Conservation (phyloP, 805 yeast species). For the Scheffersomyces coipomensis region DNA sequence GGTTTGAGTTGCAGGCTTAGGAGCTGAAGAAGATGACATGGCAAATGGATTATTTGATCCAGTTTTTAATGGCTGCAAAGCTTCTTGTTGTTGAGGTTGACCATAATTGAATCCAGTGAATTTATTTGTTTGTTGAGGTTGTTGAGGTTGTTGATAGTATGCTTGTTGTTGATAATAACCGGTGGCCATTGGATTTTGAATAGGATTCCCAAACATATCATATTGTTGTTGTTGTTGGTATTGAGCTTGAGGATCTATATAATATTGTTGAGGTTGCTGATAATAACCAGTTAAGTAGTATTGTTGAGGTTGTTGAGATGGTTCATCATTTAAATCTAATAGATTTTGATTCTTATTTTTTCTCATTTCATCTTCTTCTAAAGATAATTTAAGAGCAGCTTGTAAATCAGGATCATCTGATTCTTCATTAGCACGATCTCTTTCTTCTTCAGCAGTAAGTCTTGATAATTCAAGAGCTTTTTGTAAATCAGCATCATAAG, state of each 20-base stretch:
- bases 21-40: constrained; percentile 12
- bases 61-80: constrained; percentile 56
- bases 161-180: constrained; percentile 46
- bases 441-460: constrained; percentile 79
- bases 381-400: constrained; percentile 66
- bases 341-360: constrained; percentile 48
- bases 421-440: constrained; percentile 44
- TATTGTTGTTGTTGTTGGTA: constrained; percentile 29
- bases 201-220: constrained; percentile 70
- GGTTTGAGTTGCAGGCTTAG: constrained; percentile 19
- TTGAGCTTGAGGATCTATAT: constrained; percentile 10
- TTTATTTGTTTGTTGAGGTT: constrained; percentile 31
- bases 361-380: constrained; percentile 76
- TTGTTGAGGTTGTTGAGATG: constrained; percentile 29
- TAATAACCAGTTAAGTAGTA: constrained; percentile 24
- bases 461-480: constrained; percentile 79
- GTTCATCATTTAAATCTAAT: constrained; percentile 51
- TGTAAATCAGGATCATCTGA: constrained; percentile 59
- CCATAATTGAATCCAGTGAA: constrained; percentile 28
- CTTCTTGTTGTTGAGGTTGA: constrained; percentile 31
- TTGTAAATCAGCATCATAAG: constrained; percentile 73
- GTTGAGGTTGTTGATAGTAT: constrained; percentile 24
- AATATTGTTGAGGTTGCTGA: constrained; percentile 11
- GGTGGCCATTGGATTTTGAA: constrained; percentile 52
- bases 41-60: constrained; percentile 84